Evolutionary conservation across 2,329 filamentous ascomycete species (phyloP), one percentile per base, ranked within the genome.

Genomic region (Cordyceps cicadae): DNA sequence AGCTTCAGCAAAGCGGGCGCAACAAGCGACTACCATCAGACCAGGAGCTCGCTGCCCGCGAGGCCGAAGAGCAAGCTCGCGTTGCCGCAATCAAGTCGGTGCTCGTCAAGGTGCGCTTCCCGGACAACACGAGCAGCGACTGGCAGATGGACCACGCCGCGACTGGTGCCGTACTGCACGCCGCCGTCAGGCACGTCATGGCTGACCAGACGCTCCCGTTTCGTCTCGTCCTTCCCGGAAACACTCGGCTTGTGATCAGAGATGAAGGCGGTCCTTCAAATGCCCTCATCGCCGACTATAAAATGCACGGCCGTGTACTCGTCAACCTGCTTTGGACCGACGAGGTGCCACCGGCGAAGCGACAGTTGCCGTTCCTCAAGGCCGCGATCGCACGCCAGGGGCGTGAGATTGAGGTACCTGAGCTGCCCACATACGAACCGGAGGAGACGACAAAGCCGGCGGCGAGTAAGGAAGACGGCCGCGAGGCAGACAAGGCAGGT

Each of bases 21-120:
- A 96, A 96, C 72, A 87, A 82, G 64, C 87, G 91, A 21, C 83
- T 97, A 1, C 84, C 84, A 6, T 95, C 91, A 0, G 92, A 97
- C 73, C 85, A 84, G 39, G 93, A 97, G 70, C 78, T 95, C 12
- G 87, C 86, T 41, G 86, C 87, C 26, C 85, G 86, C 65, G 86
- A 85, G 39, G 79, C 83, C 5, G 86, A 83, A 24, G 85, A 87
- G 57, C 82, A 83, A 52, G 85, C 86, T 34, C 87, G 80, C 64
- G 76, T 92, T 1, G 81, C 86, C 5, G 80, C 82, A 5, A 80
- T 92, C 63, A 84, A 82, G 55, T 83, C 84, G 37, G 83, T 96
- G 37, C 81, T 85, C 32, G 80, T 97, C 64, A 91, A 89, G 65
- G 83, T 97, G 54, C 88, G 92, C 29, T 92, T 97, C 67, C 93